phyloP scores from a whole-genome alignment of 345 rosid genomes.

The Pistacia integerrima region DNA sequence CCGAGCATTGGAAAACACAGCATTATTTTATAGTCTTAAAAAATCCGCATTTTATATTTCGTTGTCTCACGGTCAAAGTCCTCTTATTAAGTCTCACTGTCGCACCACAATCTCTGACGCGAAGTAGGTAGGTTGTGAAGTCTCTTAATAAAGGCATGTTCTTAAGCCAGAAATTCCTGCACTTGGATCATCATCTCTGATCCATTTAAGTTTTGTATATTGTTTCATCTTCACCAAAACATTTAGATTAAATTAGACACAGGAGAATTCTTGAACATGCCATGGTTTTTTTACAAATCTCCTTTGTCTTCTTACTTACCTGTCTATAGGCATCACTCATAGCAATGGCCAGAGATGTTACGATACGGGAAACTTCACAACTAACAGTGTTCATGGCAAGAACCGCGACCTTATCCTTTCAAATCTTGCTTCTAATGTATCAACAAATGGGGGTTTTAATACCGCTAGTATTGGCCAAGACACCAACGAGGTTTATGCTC shows the following conservation, averaged over 20 bases:
- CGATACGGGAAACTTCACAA: constrained; percentile 35
- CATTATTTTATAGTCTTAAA: no score
- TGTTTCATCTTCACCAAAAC: not conserved
- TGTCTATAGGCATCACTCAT: not conserved
- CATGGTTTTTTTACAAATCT: not conserved
- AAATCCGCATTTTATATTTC: no score
- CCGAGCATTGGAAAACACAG: no score
- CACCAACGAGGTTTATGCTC: constrained; percentile 23
- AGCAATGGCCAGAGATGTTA: constrained; percentile 13
- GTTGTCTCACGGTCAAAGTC: no score
- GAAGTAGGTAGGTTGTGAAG: no score
- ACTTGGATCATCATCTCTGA: no score
- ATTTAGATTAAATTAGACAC: not conserved
- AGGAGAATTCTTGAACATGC: not conserved
- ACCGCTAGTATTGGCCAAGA: constrained; percentile 29
- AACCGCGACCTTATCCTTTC: constrained; percentile 35
- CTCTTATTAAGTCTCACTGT: no score
- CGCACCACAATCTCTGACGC: no score
- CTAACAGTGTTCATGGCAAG: constrained; percentile 17
- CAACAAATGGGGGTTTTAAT: constrained; percentile 29
- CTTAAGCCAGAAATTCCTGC: no score
- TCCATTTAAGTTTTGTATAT: not conserved
- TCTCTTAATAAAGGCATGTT: no score
- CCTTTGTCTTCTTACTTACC: not conserved
- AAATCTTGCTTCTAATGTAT: constrained; percentile 30